Conservation (phyloP, 1,284 basidiomycete species). For the Fomitopsis pinicola region DNA sequence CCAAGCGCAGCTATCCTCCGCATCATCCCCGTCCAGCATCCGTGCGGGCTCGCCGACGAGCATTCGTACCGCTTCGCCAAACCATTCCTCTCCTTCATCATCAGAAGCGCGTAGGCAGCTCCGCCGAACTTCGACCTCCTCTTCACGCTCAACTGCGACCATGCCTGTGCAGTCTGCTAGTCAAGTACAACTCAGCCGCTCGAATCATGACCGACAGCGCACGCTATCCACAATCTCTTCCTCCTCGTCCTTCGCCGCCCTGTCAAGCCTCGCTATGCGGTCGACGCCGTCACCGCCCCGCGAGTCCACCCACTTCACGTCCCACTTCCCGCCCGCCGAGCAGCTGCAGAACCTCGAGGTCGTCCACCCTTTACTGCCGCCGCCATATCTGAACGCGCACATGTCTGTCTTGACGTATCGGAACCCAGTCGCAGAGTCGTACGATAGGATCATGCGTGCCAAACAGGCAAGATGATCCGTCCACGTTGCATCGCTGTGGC, state of each 20-base stretch:
- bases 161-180: constrained; percentile 41
- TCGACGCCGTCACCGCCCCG: constrained; percentile 44
- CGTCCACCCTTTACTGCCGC: constrained; percentile 64
- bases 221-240: constrained; percentile 64
- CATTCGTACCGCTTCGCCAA: constrained; percentile 29
- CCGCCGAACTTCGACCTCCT: constrained; percentile 64
- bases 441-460: constrained; percentile 60
- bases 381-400: constrained; percentile 65
- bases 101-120: constrained; percentile 26
- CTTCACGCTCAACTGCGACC: constrained; percentile 57
- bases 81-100: constrained; percentile 25
- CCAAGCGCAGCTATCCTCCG: constrained; percentile 38
- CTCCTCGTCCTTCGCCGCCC: constrained; percentile 55
- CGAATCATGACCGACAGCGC: constrained; percentile 49
- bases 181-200: constrained; percentile 29
- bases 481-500: neutral
- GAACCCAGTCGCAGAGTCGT: constrained; percentile 63
- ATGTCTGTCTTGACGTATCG: constrained; percentile 59
- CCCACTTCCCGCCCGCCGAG: constrained; percentile 53
- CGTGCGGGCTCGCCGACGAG: constrained; percentile 28
- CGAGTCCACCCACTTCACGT: constrained; percentile 38
- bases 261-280: constrained; percentile 59
- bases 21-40: constrained; percentile 29
- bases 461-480: constrained; percentile 32
- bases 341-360: constrained; percentile 47